Percentiles rank a stretch among this genome's conserved stretches.
Conservation (phyloP, 352 stramenopile species). For the Globisporangium rhizosaccharum region DNA sequence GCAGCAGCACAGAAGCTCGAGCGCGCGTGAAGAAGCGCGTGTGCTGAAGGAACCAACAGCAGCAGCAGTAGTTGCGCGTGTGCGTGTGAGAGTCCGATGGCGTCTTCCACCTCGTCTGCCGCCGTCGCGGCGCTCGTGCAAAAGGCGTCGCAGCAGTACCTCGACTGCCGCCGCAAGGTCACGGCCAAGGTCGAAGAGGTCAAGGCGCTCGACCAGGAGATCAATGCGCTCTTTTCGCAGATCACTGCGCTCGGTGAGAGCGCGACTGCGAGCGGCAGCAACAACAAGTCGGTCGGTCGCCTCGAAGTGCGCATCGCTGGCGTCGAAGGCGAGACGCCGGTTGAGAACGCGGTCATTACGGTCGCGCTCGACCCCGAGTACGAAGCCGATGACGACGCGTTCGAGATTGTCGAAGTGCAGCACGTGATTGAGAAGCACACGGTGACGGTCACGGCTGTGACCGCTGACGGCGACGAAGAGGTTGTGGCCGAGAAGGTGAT, state of each 20-base stretch:
- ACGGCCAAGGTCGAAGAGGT: constrained; percentile 77
- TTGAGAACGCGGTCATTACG: constrained; percentile 50
- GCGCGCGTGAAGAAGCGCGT: neutral
- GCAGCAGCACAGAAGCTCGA: neutral
- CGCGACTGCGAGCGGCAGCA: constrained; percentile 9
- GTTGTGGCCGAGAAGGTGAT: constrained; percentile 18
- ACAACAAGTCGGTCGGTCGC: constrained; percentile 65
- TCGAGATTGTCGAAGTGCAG: constrained; percentile 42
- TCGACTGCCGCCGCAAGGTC: constrained; percentile 73
- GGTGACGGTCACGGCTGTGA: constrained; percentile 40
- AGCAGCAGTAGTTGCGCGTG: neutral
- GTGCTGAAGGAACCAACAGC: neutral
- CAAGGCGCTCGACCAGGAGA: constrained; percentile 67
- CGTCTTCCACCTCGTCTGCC: constrained; percentile 38
- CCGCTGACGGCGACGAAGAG: constrained; percentile 19
- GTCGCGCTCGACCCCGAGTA: constrained; percentile 76
- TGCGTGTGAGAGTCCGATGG: constrained; percentile 21
- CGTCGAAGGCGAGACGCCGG: constrained; percentile 53
- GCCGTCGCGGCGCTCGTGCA: constrained; percentile 63
- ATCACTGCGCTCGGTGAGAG: constrained; percentile 53
- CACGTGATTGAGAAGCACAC: constrained; percentile 54
- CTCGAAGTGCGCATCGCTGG: constrained; percentile 53
- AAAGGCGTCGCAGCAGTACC: constrained; percentile 75
- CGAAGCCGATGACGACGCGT: constrained; percentile 35
- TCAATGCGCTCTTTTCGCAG: constrained; percentile 62